Base-by-base conservation (phyloP, 1,284 basidiomycete species). In the Macrocybe sp. region DNA sequence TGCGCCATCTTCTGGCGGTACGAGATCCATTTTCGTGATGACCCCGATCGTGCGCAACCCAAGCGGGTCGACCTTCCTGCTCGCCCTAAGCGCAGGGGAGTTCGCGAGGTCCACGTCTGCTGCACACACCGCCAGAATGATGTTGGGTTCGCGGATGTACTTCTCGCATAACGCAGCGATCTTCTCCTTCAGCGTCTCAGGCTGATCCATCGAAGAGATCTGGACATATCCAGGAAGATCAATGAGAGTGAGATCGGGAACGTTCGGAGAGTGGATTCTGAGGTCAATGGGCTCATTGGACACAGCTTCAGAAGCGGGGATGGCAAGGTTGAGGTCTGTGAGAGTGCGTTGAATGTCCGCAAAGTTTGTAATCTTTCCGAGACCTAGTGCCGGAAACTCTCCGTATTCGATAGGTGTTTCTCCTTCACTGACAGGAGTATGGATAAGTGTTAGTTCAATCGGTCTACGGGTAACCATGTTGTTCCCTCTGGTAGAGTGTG, bases 391-490 rank as follows among this genome's bases (percentile, higher is more conserved):
- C 14, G 95, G 94, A 69, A 99, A 99, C 63, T 96, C 92, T 54
- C 93, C 94, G 57, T 95, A 98, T 64, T 97, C 95, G 29, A 75
- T 69, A 3, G 85, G 79, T n/a, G 73, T 67, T 33, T 78, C 73
- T 3, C 80, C 78, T 35, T 70, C 65, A 33, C 70, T 72, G 6
- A 72, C 64, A 10, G 91, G 89, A 0, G 91, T 97, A 63, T 99
- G 92, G 51, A 99, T 87, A 44, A 99, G 85, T 0, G 96, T 99
- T 49, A 99, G 81, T 64, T 99, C 96, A 59, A 99, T 97, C 1
- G 96, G 97, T 42, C 96, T 85, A 2, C 96, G 89, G 1, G 96
- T 99, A 40, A 99, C 97, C 97, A 99, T 99, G 68, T 99, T 99
- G 68, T 95, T 89, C 49, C 96, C 96, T 72, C 93, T 97, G 61